Evolutionary conservation across 179 eudicot genomes (phyloP), one percentile per base, ranked within the genome.

Genomic region (Camellia oleifera): DNA sequence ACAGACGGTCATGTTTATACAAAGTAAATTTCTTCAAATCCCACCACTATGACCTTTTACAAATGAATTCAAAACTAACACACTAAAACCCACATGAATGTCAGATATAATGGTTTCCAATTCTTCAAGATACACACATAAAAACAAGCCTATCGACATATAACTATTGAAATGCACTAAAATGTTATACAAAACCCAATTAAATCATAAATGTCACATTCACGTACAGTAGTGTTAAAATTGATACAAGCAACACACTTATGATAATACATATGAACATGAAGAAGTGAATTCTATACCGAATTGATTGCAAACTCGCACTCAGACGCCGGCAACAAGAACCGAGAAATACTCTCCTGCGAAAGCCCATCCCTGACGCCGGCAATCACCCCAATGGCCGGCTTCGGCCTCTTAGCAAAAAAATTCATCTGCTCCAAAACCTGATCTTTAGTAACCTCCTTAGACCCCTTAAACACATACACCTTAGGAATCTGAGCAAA

Each of bases 341-440:
- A 92, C 86, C 97, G 74, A 0, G 89, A 64, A 86, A 91, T 86
- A 46, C 92, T 94, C 82, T 92, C 93, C 72, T 89, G 87, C 40
- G 95, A 89, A 75, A 94, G 82, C 52, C 98, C 99, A 83, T 95
- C 97, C 81, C 89, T 91, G 57, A 84, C 95, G 46, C 99, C 99
- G 23, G 93, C 92, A 82, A 95, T 84, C 80, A 94, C 99, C 15
- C 98, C 98, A 0, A 86, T 58, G 14, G 83, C 69, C 3, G 95
- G 98, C 78, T 83, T 87, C 42, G 90, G 90, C 85, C 81, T 94
- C 83, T 87, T 91, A 4, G 76, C 76, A 68, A 91, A 91, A 83
- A 95, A 93, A 63, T 82, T 84, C 92, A 95, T 85, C 81, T 94
- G 95, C 74, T 95, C 99, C 89, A 95, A 79, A 71, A 95, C 83